These are phyloP conservation scores for Bipolaris cookei DNA, from an alignment of 2,329 filamentous ascomycete species.

Conservation along the genomic window DNA sequence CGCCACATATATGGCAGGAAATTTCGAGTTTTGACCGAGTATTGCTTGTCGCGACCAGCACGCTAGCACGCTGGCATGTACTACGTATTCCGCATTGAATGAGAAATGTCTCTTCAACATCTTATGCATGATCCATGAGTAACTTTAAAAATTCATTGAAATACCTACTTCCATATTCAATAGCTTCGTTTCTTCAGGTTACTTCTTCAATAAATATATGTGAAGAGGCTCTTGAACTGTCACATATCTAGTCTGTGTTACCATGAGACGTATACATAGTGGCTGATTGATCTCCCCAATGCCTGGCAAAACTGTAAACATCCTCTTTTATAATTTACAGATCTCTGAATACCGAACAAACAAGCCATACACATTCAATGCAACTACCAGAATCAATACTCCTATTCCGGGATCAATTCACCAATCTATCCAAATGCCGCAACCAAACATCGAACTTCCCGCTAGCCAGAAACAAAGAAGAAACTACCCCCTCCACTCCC, in stretches of 20 bases:
- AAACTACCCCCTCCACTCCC: constrained; percentile 21
- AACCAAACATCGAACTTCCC: constrained; percentile 11
- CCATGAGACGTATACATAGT: background rate
- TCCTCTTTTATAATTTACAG: no score
- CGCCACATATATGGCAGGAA: no score
- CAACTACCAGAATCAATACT: no score
- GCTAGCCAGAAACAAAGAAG: constrained; percentile 23
- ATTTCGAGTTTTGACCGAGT: background rate
- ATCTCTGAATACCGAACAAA: no score
- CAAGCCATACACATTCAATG: no score
- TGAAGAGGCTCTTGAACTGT: background rate
- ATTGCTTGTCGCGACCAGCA: background rate
- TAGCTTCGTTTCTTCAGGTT: background rate
- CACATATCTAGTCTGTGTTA: background rate
- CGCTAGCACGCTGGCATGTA: background rate
- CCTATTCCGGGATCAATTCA: background rate
- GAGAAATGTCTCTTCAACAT: background rate
- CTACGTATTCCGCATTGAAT: background rate
- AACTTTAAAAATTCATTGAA: background rate
- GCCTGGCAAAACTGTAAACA: background rate
- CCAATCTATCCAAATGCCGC: background rate
- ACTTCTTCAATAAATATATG: background rate
- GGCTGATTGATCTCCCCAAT: no score
- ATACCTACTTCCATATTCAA: no score
- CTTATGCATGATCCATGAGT: background rate